A percentile compares a stretch with the other conserved stretches of the same genome.
These are phyloP conservation scores for Tolypocladium sp. DNA, from an alignment of 2,329 filamentous ascomycete genomes.

Conservation along the genomic window DNA sequence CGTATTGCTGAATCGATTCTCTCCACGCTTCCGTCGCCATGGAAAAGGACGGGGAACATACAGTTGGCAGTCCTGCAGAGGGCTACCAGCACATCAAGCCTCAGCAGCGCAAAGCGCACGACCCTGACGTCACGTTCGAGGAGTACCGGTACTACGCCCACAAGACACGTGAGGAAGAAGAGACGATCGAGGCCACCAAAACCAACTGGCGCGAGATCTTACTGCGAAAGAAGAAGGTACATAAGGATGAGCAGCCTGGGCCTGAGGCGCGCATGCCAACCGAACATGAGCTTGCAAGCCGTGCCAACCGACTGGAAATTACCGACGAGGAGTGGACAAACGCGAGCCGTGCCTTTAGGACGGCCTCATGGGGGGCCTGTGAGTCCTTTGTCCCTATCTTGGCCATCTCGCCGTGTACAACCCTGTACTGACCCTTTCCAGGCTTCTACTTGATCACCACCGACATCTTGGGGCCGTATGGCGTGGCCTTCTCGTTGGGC, in stretches of 20 bases:
- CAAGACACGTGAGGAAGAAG: conserved; percentile 12
- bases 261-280: neutral
- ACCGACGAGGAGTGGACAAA: conserved; percentile 33
- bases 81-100: conserved; percentile 1
- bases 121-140: conserved; percentile 13
- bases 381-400: neutral
- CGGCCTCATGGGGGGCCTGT: conserved; percentile 4
- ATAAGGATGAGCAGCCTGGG: neutral
- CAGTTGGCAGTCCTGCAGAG: neutral
- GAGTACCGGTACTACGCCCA: conserved; percentile 17
- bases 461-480: conserved; percentile 7
- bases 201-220: conserved; percentile 3
- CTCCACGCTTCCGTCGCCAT: neutral
- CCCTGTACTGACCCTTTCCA: neutral
- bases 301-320: conserved; percentile 4
- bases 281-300: neutral
- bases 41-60: neutral
- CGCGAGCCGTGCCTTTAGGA: conserved; percentile 16
- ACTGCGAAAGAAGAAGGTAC: neutral
- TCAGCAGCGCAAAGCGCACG: conserved; percentile 9
- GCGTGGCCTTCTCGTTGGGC: conserved; percentile 6
- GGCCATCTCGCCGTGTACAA: neutral
- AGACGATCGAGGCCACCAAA: conserved; percentile 2
- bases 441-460: conserved; percentile 9
- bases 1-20: neutral